Conservation (phyloP, 2,329 filamentous ascomycete species). For the Sporothrix euskadiensis region DNA sequence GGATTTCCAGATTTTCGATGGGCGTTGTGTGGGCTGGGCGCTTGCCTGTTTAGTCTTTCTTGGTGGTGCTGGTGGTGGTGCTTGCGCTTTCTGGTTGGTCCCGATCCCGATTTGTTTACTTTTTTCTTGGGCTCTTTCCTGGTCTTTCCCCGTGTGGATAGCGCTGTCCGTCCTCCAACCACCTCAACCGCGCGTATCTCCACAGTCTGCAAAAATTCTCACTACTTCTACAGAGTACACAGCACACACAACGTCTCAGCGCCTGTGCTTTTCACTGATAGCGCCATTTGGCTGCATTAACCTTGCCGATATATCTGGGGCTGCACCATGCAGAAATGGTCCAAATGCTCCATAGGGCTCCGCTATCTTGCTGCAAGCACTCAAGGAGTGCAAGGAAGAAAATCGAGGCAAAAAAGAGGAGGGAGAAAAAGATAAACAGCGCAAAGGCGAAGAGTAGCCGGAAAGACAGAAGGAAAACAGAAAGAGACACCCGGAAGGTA, state of each 20-base stretch:
- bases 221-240: too few relatives aligned
- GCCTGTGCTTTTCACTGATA: background rate
- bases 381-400: background rate
- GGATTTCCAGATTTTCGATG: background rate
- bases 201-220: slow-evolving; percentile 6
- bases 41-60: background rate
- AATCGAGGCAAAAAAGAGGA: background rate
- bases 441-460: background rate
- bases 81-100: background rate
- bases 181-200: background rate
- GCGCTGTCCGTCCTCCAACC: slow-evolving; percentile 9
- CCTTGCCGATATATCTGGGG: background rate
- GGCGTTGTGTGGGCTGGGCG: background rate
- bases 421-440: background rate
- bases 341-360: background rate
- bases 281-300: background rate
- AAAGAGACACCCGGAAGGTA: background rate
- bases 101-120: slow-evolving; percentile 15
- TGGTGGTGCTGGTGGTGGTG: background rate
- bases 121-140: slow-evolving; percentile 6
- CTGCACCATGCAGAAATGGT: background rate
- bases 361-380: slow-evolving; percentile 22
- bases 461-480: background rate
- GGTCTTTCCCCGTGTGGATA: background rate
- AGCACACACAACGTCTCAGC: background rate